Base-by-base conservation (phyloP, 2,329 filamentous ascomycete species). In the Aspergillus caelatus region DNA sequence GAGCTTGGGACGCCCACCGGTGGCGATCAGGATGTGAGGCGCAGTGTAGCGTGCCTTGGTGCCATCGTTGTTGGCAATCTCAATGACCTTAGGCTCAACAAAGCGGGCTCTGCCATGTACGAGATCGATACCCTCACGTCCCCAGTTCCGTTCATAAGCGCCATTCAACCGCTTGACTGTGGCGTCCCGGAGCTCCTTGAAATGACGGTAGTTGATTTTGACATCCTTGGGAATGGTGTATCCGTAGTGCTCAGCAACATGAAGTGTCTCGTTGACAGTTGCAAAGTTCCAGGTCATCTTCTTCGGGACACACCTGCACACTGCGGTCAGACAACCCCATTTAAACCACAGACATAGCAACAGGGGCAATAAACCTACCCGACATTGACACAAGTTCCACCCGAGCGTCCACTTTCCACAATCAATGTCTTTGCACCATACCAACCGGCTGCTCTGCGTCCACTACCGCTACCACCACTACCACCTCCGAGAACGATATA, bases 401-500 rank as follows among this genome's bases (percentile, higher is more conserved):
- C 83, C 32, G 79, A 80, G 28, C 77, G 74, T 28, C 81, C 80
- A 65, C 81, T 81, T 68, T 85, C 82, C 48, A 85, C 77, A 61
- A 85, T 79, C 67, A 84, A 66, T 5, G 81, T 83, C 75, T 83
- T 84, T 63, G 79, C 79, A 21, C 80, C 79, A 72, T 85, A 84
- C 81, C 81, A 84, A 21, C 83, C 83, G 21, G 82, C 78, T 16
- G 82, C 83, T 70, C 83, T 76, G 63, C 82, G 78, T 53, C 79
- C 81, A 60, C 82, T 80, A 61, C 80, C 83, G 66, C 80, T 81
- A 43, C 84, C 84, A 65, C 83, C 83, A 65, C 81, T 83, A 57
- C 84, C 84, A 68, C 83, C 84, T 62, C 84, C 84, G 68, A 85
- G 80, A 62, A 86, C 83, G 61, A 86, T 83, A 67, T 84, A 86